Conservation (phyloP, 2,329 filamentous ascomycete genomes). For the Talaromyces pinophilus region DNA sequence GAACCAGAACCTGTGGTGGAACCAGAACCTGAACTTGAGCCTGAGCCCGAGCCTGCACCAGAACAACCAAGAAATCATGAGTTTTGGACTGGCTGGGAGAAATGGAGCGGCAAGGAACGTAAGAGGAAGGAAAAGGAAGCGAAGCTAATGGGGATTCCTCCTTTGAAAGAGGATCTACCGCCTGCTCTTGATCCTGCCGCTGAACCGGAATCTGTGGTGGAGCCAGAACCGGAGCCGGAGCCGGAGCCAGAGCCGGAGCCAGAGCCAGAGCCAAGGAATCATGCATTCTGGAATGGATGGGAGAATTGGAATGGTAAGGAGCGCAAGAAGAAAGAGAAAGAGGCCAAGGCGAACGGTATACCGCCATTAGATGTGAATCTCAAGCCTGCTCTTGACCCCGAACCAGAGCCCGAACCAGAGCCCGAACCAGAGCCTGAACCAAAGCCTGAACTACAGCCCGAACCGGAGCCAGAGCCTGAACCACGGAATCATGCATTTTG, state of each 20-base stretch:
- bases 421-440: conserved; percentile 21
- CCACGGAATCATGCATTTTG: conserved; percentile 21
- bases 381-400: conserved; percentile 20
- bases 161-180: conserved; percentile 30
- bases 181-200: conserved; percentile 57
- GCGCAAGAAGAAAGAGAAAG: conserved; percentile 21
- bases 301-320: conserved; percentile 1
- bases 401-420: conserved; percentile 16
- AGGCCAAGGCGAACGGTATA: conserved; percentile 18
- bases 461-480: conserved; percentile 12
- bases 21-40: conserved; percentile 19
- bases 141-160: conserved; percentile 17
- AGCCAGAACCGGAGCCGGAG: conserved; percentile 20
- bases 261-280: conserved; percentile 11
- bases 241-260: conserved; percentile 17
- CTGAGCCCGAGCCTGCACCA: conserved; percentile 28
- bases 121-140: conserved; percentile 21
- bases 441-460: conserved; percentile 12
- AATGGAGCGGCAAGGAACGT: conserved; percentile 18
- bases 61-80: conserved; percentile 24
- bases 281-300: conserved; percentile 23
- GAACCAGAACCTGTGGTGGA: conserved; percentile 31
- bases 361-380: conserved; percentile 22
- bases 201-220: conserved; percentile 27
- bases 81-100: conserved; percentile 21